These are phyloP conservation scores for Umbelopsis sp. DNA, from an alignment of 192 early-diverging fungal genomes.

Conservation along the genomic window DNA sequence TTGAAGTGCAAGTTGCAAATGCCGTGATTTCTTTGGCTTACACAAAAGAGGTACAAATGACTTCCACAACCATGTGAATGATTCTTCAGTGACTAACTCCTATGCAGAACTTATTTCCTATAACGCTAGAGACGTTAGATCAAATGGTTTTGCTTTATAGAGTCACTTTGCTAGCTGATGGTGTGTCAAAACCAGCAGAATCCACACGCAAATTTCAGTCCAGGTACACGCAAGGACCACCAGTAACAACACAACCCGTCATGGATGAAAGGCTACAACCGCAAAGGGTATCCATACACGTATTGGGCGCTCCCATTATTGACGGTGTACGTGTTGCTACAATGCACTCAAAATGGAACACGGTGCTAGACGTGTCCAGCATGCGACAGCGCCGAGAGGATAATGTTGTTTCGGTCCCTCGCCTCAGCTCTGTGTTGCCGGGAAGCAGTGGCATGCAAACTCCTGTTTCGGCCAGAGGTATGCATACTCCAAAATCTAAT, in stretches of 20 bases:
- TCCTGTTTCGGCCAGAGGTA: conserved; percentile 25
- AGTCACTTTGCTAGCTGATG: conserved; percentile 57
- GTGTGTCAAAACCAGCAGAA: conserved; percentile 30
- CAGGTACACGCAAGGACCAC: conserved; percentile 9
- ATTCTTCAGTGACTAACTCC: conserved; percentile 3
- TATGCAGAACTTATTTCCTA: conserved; percentile 43
- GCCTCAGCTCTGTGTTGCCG: conserved; percentile 2
- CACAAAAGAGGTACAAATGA: conserved; percentile 43
- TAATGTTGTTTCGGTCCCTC: conserved; percentile 1
- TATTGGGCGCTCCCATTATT: conserved; percentile 51
- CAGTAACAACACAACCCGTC: neutral
- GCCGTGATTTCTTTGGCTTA: conserved; percentile 50
- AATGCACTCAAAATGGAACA: conserved; percentile 65
- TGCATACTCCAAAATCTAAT: conserved; percentile 8
- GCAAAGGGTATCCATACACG: conserved; percentile 54
- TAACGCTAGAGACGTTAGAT: conserved; percentile 50
- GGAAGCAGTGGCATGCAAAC: conserved; percentile 16
- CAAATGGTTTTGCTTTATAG: conserved; percentile 61
- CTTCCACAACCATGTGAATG: neutral
- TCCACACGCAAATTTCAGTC: conserved; percentile 32
- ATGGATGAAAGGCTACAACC: conserved; percentile 39
- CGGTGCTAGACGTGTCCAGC: conserved; percentile 55
- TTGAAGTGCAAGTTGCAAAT: conserved; percentile 58
- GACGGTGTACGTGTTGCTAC: conserved; percentile 45
- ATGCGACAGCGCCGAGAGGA: conserved; percentile 41